Percentiles rank a stretch among this genome's conserved stretches.
phyloP scores from a whole-genome alignment of 116 monocot genomes.

The Trichopus zeylanicus region DNA sequence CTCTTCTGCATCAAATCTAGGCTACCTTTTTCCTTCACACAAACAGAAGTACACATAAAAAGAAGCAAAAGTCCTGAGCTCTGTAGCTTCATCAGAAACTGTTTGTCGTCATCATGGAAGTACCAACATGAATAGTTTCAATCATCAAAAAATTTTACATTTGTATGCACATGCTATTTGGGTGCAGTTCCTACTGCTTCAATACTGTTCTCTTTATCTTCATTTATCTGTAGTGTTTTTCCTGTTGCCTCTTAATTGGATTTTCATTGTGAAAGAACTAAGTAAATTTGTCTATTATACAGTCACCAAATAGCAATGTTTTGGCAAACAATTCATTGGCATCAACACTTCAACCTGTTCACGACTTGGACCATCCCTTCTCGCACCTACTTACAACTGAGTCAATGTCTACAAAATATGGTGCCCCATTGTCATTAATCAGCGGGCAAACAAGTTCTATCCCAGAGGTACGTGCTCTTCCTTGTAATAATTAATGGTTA shows the following conservation, averaged over 20 bases:
- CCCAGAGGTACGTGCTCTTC: conserved; percentile 44
- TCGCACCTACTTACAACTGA: conserved; percentile 47
- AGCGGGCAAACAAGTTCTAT: conserved; percentile 45
- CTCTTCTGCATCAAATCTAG: too few species aligned
- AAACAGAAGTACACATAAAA: too few species aligned
- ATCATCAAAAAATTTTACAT: too few species aligned
- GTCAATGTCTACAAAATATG: conserved; percentile 62
- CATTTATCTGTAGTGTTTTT: too few species aligned
- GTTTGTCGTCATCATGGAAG: too few species aligned
- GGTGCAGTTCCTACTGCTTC: too few species aligned
- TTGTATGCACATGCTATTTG: too few species aligned
- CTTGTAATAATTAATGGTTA: background rate
- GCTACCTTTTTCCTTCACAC: too few species aligned
- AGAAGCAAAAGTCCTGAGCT: too few species aligned
- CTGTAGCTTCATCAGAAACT: too few species aligned
- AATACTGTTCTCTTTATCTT: too few species aligned
- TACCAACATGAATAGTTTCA: too few species aligned
- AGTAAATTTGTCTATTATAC: conserved; percentile 7
- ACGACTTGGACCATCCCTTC: conserved; percentile 57
- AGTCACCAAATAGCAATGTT: conserved; percentile 63
- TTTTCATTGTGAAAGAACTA: background rate
- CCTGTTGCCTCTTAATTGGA: background rate
- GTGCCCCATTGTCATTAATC: conserved; percentile 36
- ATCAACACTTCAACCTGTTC: conserved; percentile 33
- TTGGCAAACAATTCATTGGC: conserved; percentile 47